Conservation (phyloP, 2,329 filamentous ascomycete genomes). For the Cladophialophora yegresii region DNA sequence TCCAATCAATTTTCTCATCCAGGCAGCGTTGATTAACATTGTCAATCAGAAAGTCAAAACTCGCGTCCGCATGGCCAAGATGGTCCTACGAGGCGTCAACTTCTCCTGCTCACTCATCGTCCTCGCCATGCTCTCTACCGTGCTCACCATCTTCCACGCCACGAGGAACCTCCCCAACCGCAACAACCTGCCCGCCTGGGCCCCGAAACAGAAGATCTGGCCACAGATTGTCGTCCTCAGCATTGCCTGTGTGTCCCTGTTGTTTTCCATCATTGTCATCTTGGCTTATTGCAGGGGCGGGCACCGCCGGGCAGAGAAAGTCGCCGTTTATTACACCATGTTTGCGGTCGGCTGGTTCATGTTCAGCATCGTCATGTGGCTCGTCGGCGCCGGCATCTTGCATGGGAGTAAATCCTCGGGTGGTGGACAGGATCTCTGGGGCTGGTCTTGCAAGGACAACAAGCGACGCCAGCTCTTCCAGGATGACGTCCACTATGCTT, state of each 20-base stretch:
- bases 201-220: constrained; percentile 76
- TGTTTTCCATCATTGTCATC: constrained; percentile 77
- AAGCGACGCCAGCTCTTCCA: constrained; percentile 74
- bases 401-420: constrained; percentile 74
- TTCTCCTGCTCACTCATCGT: constrained; percentile 97
- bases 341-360: constrained; percentile 94
- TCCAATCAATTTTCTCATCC: constrained; percentile 31
- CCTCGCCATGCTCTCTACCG: constrained; percentile 82
- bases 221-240: constrained; percentile 81
- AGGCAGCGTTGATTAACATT: constrained; percentile 42
- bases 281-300: constrained; percentile 85
- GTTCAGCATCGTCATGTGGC: constrained; percentile 90
- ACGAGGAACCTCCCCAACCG: constrained; percentile 73
- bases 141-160: constrained; percentile 88
- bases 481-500: constrained; percentile 80
- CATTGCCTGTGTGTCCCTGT: constrained; percentile 77
- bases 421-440: constrained; percentile 88
- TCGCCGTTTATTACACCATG: constrained; percentile 90
- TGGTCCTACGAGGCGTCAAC: constrained; percentile 91
- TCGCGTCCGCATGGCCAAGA: constrained; percentile 87
- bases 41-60: constrained; percentile 80
- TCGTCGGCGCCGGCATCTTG: constrained; percentile 77
- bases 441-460: constrained; percentile 95
- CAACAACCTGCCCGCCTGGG: constrained; percentile 84
- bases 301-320: constrained; percentile 85